Evolutionary conservation across 2,329 filamentous ascomycete genomes (phyloP), one percentile per base, ranked within the genome.

Genomic region (Botryosphaeria dothidea): DNA sequence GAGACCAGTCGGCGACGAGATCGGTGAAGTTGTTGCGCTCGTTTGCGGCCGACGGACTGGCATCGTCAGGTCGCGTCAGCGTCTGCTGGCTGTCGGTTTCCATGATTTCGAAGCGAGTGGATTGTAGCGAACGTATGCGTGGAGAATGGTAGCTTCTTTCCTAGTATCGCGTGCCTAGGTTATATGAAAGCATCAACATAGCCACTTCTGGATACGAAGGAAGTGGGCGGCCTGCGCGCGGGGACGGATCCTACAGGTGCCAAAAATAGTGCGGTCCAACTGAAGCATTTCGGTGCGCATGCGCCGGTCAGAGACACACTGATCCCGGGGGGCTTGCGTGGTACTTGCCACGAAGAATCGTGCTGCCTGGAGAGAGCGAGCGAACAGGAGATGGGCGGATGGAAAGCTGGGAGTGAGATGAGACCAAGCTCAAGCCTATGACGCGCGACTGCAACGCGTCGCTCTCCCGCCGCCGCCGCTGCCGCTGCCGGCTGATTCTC

Each of bases 1-100:
- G 23, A 13, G 60, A 49, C 60, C 60, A 62, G 46, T 62, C 60
- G 34, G 46, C 60, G 45, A 51, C 34, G 5, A 62, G 60, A 23
- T 51, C 60, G 17, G 60, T 62, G 34, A 52, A 62, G 46, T 62
- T 62, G 60, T 62, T 62, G 60, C 60, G 60, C 34, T 52, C 60
- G 46, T 43, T 62, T 41, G 34, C 46, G n/a, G 60, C 17, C 31
- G 49, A 21, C 15, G 49, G 21, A 19, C 17, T 31, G 46, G 46
- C 21, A 36, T 51, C 25, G 21, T 43, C 52, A 15, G 34, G 52
- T 13, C 13, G 34, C 34, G 36, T 43, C 34, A 57, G 36, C 21
- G 52, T 57, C 21, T 43, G 36, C 34, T 13, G 4, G 31, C 52
- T 57, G 60, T 52, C 25, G 31, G 36, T 23, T 9, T 62, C 60